Percentiles rank a stretch among this genome's conserved stretches.
These are phyloP conservation scores for Iris macrosiphon DNA, from an alignment of 106 monocot species.

Conservation along the genomic window DNA sequence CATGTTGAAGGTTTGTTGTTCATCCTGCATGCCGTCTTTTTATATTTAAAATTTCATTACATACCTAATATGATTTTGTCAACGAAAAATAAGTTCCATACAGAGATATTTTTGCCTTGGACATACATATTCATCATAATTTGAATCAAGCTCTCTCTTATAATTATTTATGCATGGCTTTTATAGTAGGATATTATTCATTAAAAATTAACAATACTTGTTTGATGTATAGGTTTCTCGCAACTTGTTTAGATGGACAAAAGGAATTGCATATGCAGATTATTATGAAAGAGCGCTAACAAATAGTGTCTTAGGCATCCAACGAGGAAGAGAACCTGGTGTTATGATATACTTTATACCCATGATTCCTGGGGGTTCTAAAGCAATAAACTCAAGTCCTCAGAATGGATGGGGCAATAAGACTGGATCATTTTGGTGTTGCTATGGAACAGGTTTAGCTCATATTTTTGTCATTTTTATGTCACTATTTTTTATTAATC, in stretches of 20 bases:
- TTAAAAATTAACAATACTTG: too few relatives aligned
- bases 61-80: too few relatives aligned
- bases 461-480: too few relatives aligned
- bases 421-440: slow-evolving; percentile 89
- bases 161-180: too few relatives aligned
- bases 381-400: slow-evolving; percentile 58
- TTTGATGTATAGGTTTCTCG: slow-evolving; percentile 87
- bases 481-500: too few relatives aligned
- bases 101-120: too few relatives aligned
- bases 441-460: slow-evolving; percentile 99
- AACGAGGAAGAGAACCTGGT: slow-evolving; percentile 89
- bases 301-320: slow-evolving; percentile 93
- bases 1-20: slow-evolving; percentile 98
- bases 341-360: slow-evolving; percentile 99
- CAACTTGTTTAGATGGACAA: slow-evolving; percentile 93
- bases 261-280: slow-evolving; percentile 80
- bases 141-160: too few relatives aligned
- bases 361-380: slow-evolving; percentile 62
- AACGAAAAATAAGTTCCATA: too few relatives aligned
- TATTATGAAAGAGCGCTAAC: slow-evolving; percentile 93
- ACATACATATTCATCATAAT: too few relatives aligned
- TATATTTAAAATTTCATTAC: too few relatives aligned
- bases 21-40: too few relatives aligned
- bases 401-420: slow-evolving; percentile 87
- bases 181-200: too few relatives aligned